These are phyloP conservation scores for Strigomonas culicis DNA, from an alignment of 208 protist genomes.

Conservation along the genomic window DNA sequence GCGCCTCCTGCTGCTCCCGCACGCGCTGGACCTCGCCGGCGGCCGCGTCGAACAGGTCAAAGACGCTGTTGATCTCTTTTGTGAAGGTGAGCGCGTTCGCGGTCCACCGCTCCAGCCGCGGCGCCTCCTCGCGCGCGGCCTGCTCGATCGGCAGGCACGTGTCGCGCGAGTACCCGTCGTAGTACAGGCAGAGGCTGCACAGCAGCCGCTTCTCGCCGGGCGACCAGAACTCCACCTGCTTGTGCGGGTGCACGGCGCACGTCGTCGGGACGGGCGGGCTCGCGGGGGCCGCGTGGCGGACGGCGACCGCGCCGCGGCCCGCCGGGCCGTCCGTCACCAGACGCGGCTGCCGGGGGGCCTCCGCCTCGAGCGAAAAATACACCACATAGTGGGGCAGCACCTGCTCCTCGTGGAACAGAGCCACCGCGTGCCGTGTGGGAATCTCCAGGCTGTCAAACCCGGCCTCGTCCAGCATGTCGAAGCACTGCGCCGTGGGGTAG, in stretches of 20 bases:
- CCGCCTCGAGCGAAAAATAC: constrained; percentile 14
- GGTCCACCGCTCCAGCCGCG: constrained; percentile 52
- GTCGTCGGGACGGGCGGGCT: constrained; percentile 11
- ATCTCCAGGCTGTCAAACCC: constrained; percentile 60
- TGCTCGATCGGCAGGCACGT: constrained; percentile 64
- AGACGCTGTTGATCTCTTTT: constrained; percentile 51
- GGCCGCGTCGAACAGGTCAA: constrained; percentile 51
- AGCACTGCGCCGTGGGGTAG: constrained; percentile 58
- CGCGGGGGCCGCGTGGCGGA: constrained; percentile 4
- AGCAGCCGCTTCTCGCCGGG: constrained; percentile 56
- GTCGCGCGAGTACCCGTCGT: constrained; percentile 60
- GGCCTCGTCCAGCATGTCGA: constrained; percentile 55
- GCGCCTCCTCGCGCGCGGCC: constrained; percentile 39
- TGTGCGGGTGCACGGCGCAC: constrained; percentile 47
- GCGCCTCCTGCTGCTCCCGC: constrained; percentile 26
- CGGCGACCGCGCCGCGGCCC: constrained; percentile 2
- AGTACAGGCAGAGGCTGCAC: constrained; percentile 78
- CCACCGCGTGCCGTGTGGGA: constrained; percentile 34
- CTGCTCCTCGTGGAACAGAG: constrained; percentile 48
- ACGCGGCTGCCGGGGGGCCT: background rate
- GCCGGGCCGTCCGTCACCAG: background rate
- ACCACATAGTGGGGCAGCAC: constrained; percentile 47
- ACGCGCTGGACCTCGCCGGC: constrained; percentile 33
- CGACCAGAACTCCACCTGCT: constrained; percentile 79
- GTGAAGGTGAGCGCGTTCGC: constrained; percentile 55